Conservation (phyloP, 2,329 filamentous ascomycete genomes). For the Fusarium verticillioides region DNA sequence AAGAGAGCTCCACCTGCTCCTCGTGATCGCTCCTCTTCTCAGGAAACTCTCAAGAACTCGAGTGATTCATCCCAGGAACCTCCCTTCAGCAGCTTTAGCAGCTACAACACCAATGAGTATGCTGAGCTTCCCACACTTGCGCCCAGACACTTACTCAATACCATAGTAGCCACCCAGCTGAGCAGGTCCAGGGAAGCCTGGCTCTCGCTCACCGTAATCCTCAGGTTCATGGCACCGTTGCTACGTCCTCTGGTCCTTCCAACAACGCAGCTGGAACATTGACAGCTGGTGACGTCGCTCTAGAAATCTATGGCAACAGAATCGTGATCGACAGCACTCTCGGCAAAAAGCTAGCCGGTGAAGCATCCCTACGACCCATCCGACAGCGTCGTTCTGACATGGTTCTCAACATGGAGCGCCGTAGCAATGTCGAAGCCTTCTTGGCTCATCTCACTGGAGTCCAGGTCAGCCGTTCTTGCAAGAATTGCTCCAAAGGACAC, state of each 20-base stretch:
- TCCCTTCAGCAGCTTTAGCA: not conserved
- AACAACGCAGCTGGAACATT: not conserved
- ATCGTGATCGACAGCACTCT: constrained; percentile 65
- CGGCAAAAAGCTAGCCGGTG: constrained; percentile 63
- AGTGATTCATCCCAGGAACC: not conserved
- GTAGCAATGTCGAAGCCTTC: constrained; percentile 69
- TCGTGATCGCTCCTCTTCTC: not conserved
- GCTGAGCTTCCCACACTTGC: not conserved
- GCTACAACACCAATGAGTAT: constrained; percentile 5
- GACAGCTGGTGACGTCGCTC: constrained; percentile 61
- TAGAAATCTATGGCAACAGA: constrained; percentile 57
- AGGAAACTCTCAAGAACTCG: not conserved
- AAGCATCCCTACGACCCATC: constrained; percentile 61
- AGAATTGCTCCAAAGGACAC: constrained; percentile 70
- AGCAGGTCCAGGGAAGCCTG: not conserved
- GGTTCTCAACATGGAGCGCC: constrained; percentile 64
- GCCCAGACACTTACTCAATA: not conserved
- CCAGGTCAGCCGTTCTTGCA: constrained; percentile 61
- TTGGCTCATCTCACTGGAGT: constrained; percentile 67
- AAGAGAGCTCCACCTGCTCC: not conserved
- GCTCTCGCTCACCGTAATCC: not conserved
- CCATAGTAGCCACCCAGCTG: not conserved
- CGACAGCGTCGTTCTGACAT: constrained; percentile 65
- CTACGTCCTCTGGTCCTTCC: not conserved
- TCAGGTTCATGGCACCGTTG: not conserved